Conservation (phyloP, 2,329 filamentous ascomycete genomes). For the Xylariaceae sp. region DNA sequence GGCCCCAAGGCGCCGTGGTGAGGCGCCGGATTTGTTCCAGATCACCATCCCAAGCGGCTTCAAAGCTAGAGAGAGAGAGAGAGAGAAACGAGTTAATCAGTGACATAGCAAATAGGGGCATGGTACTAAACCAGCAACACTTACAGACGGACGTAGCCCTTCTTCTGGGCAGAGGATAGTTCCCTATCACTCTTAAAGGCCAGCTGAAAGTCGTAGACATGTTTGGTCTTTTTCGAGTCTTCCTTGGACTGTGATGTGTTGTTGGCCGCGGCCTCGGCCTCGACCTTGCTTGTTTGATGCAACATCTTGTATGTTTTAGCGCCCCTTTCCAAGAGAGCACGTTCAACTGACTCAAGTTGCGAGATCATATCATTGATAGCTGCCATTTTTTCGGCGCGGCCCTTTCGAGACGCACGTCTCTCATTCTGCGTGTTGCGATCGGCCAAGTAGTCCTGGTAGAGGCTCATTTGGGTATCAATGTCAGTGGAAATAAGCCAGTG, state of each 20-base stretch:
- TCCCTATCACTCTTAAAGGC: constrained; percentile 49
- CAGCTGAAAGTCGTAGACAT: constrained; percentile 44
- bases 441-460: constrained; percentile 32
- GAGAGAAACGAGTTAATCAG: too few species aligned
- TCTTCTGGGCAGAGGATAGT: constrained; percentile 49
- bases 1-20: constrained; percentile 55
- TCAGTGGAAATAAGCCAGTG: constrained; percentile 47
- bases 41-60: constrained; percentile 70
- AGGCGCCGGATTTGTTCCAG: constrained; percentile 59
- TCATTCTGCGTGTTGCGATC: constrained; percentile 35
- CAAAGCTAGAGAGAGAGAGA: constrained; percentile 44
- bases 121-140: constrained; percentile 21
- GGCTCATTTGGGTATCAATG: constrained; percentile 32
- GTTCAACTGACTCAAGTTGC: constrained; percentile 52
- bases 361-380: constrained; percentile 48
- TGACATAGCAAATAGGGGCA: not conserved
- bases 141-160: constrained; percentile 60
- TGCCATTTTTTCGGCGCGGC: constrained; percentile 47
- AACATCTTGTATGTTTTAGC: constrained; percentile 64
- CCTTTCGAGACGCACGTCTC: constrained; percentile 29
- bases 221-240: constrained; percentile 22
- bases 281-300: constrained; percentile 35
- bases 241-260: constrained; percentile 10
- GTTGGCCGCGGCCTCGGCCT: constrained; percentile 45
- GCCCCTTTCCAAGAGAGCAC: constrained; percentile 48